A percentile compares a stretch with the other conserved stretches of the same genome.
These are phyloP conservation scores for Monilinia vaccinii-corymbosi DNA, from an alignment of 2,329 filamentous ascomycete genomes.

Conservation along the genomic window DNA sequence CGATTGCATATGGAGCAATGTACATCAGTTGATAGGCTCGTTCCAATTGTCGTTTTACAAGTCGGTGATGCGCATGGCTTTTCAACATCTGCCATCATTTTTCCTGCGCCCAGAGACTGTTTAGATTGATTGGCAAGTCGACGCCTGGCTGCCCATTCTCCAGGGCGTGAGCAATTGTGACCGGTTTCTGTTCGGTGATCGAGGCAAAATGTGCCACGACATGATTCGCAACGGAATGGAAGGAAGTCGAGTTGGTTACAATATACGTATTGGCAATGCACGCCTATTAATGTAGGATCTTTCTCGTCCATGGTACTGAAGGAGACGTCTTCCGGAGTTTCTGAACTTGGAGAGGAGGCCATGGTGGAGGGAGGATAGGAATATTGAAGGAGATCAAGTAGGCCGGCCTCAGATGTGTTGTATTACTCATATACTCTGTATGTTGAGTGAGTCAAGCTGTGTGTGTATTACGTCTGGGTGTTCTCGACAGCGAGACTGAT, in stretches of 20 bases:
- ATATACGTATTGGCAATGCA: conserved; percentile 83
- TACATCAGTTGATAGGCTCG: conserved; percentile 54
- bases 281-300: conserved; percentile 79
- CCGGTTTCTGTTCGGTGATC: conserved; percentile 83
- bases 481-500: conserved; percentile 20
- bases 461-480: too few species aligned
- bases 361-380: conserved; percentile 35
- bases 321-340: conserved; percentile 39
- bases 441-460: neutral
- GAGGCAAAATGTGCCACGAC: conserved; percentile 75
- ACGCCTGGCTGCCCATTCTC: conserved; percentile 52
- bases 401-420: neutral
- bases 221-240: conserved; percentile 88
- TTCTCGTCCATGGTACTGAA: conserved; percentile 66
- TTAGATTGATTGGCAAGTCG: conserved; percentile 45
- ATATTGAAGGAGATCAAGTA: conserved; percentile 10
- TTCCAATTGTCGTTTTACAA: conserved; percentile 66
- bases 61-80: conserved; percentile 57
- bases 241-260: conserved; percentile 96
- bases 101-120: conserved; percentile 44
- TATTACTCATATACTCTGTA: neutral
- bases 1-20: conserved; percentile 65
- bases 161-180: conserved; percentile 57
- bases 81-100: conserved; percentile 46
- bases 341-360: conserved; percentile 39